phyloP scores from a whole-genome alignment of 176 grass and related monocot genomes.

The Triticum turgidum region DNA sequence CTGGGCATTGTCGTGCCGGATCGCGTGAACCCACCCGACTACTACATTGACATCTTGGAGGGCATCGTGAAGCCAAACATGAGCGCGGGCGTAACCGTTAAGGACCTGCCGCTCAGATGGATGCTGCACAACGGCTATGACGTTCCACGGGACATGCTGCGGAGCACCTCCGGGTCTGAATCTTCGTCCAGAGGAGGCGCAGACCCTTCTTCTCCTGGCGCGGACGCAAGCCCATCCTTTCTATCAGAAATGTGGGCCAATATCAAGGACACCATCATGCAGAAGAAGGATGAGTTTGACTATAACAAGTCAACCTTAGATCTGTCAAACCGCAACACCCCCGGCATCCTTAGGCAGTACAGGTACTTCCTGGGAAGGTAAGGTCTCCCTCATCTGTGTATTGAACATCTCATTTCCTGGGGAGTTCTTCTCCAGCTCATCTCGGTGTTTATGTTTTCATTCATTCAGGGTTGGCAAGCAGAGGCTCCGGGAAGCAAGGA shows the following conservation, averaged over 20 bases:
- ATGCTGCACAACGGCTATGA: slow-evolving; percentile 88
- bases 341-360: slow-evolving; percentile 72
- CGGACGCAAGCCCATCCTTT: slow-evolving; percentile 13
- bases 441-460: background rate
- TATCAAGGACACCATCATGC: slow-evolving; percentile 52
- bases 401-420: background rate
- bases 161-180: slow-evolving; percentile 36
- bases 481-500: slow-evolving; percentile 66
- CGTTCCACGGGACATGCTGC: slow-evolving; percentile 82
- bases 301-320: slow-evolving; percentile 61
- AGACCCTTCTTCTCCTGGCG: background rate
- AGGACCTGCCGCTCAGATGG: slow-evolving; percentile 81
- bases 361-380: slow-evolving; percentile 89
- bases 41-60: slow-evolving; percentile 95
- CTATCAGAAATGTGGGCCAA: slow-evolving; percentile 47
- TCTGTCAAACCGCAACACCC: slow-evolving; percentile 60
- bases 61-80: slow-evolving; percentile 68
- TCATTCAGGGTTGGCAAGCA: slow-evolving; percentile 64
- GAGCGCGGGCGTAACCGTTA: slow-evolving; percentile 39
- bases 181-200: slow-evolving; percentile 28
- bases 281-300: slow-evolving; percentile 67
- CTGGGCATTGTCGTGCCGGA: slow-evolving; percentile 80
- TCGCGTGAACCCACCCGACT: slow-evolving; percentile 88
- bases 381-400: background rate
- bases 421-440: background rate